Base-by-base conservation (phyloP, 2,329 filamentous ascomycete species). In the Myriosclerotinia scirpicola region DNA sequence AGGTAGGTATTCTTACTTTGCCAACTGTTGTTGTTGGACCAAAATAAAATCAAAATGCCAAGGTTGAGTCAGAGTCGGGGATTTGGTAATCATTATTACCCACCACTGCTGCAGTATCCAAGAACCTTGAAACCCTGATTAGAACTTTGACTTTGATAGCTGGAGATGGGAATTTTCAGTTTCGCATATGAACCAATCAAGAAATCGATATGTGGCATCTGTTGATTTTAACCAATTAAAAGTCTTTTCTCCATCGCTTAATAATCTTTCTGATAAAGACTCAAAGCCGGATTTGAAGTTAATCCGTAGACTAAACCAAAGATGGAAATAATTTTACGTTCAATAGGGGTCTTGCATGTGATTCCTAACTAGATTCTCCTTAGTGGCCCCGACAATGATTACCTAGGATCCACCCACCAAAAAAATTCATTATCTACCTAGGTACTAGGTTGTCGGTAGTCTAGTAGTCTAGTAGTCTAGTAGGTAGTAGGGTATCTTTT, bases 101-200 rank as follows among this genome's bases (percentile, higher is more conserved):
- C 38, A 40, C 26, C 3, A 26, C 26, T 26, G 26, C 26, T 26
- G 26, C 2, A 26, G 26, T 40, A 40, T 5, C 38, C 38, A 12
- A 40, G 38, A 40, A 8, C 38, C 38, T 40, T 40, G 38, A 40
- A 42, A 56, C 36, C 38, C 38, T n/a, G n/a, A n/a, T n/a, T n/a
- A n/a, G n/a, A n/a, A n/a, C n/a, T n/a, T n/a, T n/a, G n/a, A n/a
- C 26, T 26, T 54, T 11, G 5, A 36, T 7, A 22, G 56, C 50
- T 61, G 46, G 58, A 22, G 56, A 60, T 61, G 46, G 58, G 58
- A 61, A 38, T 50, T 61, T 52, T 52, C 44, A 61, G n/a, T 38
- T 61, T 61, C 34, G 44, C 58, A 61, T 61, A 61, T 20, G 44
- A 14, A 20, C 58, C 58, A 61, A 61, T 61, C 58, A 61, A 12